Evolutionary conservation across 208 protist species (phyloP), one percentile per base, ranked within the genome.

Genomic region (Phytomonas francai): DNA sequence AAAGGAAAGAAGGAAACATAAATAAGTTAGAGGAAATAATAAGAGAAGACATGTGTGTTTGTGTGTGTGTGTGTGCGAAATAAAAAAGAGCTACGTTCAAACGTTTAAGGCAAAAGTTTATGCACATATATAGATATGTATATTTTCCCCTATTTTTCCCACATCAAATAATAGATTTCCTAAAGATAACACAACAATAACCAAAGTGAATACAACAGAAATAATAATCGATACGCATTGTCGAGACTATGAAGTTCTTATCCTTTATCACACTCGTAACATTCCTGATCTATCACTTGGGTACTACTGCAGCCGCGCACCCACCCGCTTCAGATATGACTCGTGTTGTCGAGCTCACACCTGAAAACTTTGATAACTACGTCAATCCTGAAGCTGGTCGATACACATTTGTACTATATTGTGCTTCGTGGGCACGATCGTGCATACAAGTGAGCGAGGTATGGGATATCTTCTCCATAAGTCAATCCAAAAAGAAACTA

Each of bases 391-490:
- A 79, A 22, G 79, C 77, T 4, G 72, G 77, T 63, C 76, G 72
- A 56, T 81, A 91, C 57, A 81, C 81, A 22, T 89, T 91, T 71
- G 83, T 93, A 36, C 72, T 93, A 6, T 93, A 80, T 78, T 93
- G 83, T 69, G 81, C 83, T 3, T 59, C 73, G 60, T 93, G 84
- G 85, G 79, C 81, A 12, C 76, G 80, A 12, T 71, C 70, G 42
- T 90, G 87, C 71, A 58, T 70, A 34, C 59, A 68, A 1, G 51
- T 71, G 39, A 34, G 63, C 7, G 64, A 58, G 25, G n/a, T 84
- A 25, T 93, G 83, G 78, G 77, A 86, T 36, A 71, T 80, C n/a
- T 71, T 93, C 8, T 91, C 88, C 19, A 83, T 93, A n/a, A 88
- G 69, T 36, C 83, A 89, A 70, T 83, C 80, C 22, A 67, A 70